Evolutionary conservation across 2,329 filamentous ascomycete species (phyloP).

Genomic region (Cercospora berteroae): DNA sequence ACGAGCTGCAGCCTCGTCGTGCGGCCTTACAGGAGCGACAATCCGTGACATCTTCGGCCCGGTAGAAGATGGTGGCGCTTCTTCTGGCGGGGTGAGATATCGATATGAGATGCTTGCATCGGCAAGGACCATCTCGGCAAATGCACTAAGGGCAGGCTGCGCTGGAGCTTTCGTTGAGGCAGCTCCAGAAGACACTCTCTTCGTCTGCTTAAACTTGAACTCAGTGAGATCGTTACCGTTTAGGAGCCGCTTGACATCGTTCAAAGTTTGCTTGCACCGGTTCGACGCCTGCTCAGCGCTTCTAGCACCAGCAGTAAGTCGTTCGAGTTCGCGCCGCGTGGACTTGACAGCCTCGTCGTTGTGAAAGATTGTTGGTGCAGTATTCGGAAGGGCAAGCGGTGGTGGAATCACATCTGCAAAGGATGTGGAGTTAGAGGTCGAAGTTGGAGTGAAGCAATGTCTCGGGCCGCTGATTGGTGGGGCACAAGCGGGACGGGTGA

Average conservation of each 20-base stretch:
- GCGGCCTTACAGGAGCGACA: not conserved
- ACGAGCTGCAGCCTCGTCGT: not conserved
- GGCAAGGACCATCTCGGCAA: conserved; percentile 55
- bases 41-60: not conserved
- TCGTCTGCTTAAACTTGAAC: conserved; percentile 51
- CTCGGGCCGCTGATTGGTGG: not conserved
- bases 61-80: not conserved
- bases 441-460: conserved; percentile 6
- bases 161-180: conserved; percentile 14
- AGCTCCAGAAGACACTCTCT: conserved; percentile 12
- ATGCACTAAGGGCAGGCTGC: conserved; percentile 47
- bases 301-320: conserved; percentile 68
- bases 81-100: conserved; percentile 33
- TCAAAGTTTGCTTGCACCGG: conserved; percentile 67
- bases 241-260: conserved; percentile 72
- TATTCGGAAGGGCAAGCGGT: conserved; percentile 44
- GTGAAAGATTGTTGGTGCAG: conserved; percentile 39
- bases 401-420: conserved; percentile 47
- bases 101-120: conserved; percentile 41
- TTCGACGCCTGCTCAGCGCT: conserved; percentile 59
- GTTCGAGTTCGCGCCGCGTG: conserved; percentile 54
- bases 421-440: conserved; percentile 12
- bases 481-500: not conserved
- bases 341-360: conserved; percentile 25
- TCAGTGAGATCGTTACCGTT: conserved; percentile 68